These are phyloP conservation scores for Saccharomyces kudriavzevii DNA, from an alignment of 805 yeast species.

Conservation along the genomic window DNA sequence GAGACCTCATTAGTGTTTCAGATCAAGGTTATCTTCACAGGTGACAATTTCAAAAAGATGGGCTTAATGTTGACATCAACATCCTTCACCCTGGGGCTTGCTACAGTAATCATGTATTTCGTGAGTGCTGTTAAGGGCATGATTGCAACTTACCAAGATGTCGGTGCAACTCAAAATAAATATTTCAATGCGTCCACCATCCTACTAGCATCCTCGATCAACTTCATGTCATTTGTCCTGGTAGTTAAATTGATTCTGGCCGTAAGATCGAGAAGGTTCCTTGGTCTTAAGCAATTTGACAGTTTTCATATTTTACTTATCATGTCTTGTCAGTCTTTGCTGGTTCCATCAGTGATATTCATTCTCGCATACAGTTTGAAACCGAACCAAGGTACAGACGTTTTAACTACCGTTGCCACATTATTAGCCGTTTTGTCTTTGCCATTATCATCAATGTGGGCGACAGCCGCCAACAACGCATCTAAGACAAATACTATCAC, in stretches of 20 bases:
- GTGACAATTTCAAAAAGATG: conserved; percentile 40
- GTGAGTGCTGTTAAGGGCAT: conserved; percentile 42
- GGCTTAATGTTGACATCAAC: conserved; percentile 35
- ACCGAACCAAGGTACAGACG: conserved; percentile 28
- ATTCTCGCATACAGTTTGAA: conserved; percentile 44
- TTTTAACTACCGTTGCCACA: conserved; percentile 46
- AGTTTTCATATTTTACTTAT: conserved; percentile 72
- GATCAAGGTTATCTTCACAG: conserved; percentile 57
- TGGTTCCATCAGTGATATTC: conserved; percentile 66
- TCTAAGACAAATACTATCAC: conserved; percentile 34
- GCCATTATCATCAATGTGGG: conserved; percentile 87
- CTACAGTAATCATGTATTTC: conserved; percentile 54
- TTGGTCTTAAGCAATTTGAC: conserved; percentile 79
- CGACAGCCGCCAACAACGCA: conserved; percentile 53
- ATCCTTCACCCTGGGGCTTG: conserved; percentile 40
- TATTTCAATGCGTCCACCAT: conserved; percentile 48
- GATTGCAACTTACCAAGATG: conserved; percentile 27
- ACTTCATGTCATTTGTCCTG: conserved; percentile 52
- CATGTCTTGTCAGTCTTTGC: conserved; percentile 74
- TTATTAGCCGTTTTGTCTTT: conserved; percentile 61
- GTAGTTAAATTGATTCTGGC: conserved; percentile 61
- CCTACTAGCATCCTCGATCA: conserved; percentile 61
- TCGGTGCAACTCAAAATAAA: conserved; percentile 28
- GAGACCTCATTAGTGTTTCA: conserved; percentile 66
- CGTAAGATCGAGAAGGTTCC: conserved; percentile 57